Evolutionary conservation across 805 yeast species (phyloP).

Genomic region (Candida odintsovae): DNA sequence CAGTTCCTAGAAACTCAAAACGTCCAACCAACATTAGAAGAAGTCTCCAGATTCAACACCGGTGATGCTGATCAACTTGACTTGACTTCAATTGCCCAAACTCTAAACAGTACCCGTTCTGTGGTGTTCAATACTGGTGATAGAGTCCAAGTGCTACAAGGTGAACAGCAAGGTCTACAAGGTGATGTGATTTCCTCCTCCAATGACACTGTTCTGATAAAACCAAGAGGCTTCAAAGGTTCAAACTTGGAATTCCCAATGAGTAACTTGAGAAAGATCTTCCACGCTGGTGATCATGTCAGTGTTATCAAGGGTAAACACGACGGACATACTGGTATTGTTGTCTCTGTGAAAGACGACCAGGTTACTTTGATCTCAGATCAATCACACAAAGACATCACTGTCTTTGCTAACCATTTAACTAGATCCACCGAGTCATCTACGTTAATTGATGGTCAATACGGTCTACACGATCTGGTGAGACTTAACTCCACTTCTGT

Average conservation of each 20-base stretch:
- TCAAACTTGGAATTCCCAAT: conserved; percentile 75
- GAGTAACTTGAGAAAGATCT: conserved; percentile 75
- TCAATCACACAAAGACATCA: conserved; percentile 80
- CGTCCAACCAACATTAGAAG: conserved; percentile 85
- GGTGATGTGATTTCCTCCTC: conserved; percentile 73
- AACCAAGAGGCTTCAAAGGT: conserved; percentile 37
- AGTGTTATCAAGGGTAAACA: conserved; percentile 89
- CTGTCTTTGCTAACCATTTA: conserved; percentile 88
- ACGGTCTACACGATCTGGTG: conserved; percentile 84
- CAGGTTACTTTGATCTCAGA: conserved; percentile 88
- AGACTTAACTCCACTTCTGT: conserved; percentile 80
- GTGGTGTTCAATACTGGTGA: conserved; percentile 87
- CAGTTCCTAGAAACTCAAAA: conserved; percentile 74
- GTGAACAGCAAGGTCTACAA: conserved; percentile 87
- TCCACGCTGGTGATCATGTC: conserved; percentile 90
- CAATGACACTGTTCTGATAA: conserved; percentile 53
- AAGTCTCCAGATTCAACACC: conserved; percentile 72
- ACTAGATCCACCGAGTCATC: conserved; percentile 89
- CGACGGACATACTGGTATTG: conserved; percentile 91
- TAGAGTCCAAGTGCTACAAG: conserved; percentile 82
- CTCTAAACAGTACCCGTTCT: conserved; percentile 60
- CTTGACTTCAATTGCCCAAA: conserved; percentile 77
- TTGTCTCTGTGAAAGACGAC: conserved; percentile 74
- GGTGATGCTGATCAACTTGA: conserved; percentile 80
- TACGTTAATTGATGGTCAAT: conserved; percentile 66